A percentile compares a stretch with the other conserved stretches of the same genome.
These are phyloP conservation scores for Rhipidocladum racemiflorum DNA, from an alignment of 176 grass and related monocot genomes.

Conservation along the genomic window DNA sequence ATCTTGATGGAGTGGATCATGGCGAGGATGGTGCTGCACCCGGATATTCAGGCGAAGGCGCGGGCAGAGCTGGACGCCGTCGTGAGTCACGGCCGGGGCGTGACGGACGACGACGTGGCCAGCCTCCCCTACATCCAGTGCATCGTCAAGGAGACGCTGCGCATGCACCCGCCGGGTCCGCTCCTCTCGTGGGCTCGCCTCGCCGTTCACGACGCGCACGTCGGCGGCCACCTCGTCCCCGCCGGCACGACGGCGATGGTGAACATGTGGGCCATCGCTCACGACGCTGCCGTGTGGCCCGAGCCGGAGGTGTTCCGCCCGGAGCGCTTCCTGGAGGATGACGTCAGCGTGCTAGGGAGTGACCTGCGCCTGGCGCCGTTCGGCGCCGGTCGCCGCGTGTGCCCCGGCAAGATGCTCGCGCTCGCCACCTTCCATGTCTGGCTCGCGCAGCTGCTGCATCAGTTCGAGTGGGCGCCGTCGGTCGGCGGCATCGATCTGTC, in stretches of 20 bases:
- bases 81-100: constrained; percentile 23
- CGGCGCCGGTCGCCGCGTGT: constrained; percentile 65
- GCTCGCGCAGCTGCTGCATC: constrained; percentile 63
- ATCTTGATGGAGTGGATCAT: constrained; percentile 79
- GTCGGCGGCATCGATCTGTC: constrained; percentile 51
- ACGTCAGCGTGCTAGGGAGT: constrained; percentile 59
- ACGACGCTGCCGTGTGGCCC: constrained; percentile 58
- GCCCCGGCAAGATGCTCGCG: constrained; percentile 71
- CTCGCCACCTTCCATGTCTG: constrained; percentile 69
- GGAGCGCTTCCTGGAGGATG: constrained; percentile 59
- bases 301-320: constrained; percentile 52
- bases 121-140: constrained; percentile 56
- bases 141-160: constrained; percentile 74
- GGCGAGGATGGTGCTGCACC: constrained; percentile 74
- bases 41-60: constrained; percentile 64
- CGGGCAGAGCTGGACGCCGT: constrained; percentile 57
- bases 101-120: constrained; percentile 50
- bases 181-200: constrained; percentile 85
- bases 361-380: constrained; percentile 77
- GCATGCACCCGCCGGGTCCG: constrained; percentile 80
- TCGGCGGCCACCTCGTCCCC: constrained; percentile 61
- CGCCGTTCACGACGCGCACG: constrained; percentile 59
- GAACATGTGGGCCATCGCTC: constrained; percentile 90
- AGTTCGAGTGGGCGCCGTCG: constrained; percentile 43
- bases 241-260: constrained; percentile 88